A percentile compares a stretch with the other conserved stretches of the same genome.
phyloP scores from a whole-genome alignment of 2,329 filamentous ascomycete species.

The Hansfordia pulvinata region DNA sequence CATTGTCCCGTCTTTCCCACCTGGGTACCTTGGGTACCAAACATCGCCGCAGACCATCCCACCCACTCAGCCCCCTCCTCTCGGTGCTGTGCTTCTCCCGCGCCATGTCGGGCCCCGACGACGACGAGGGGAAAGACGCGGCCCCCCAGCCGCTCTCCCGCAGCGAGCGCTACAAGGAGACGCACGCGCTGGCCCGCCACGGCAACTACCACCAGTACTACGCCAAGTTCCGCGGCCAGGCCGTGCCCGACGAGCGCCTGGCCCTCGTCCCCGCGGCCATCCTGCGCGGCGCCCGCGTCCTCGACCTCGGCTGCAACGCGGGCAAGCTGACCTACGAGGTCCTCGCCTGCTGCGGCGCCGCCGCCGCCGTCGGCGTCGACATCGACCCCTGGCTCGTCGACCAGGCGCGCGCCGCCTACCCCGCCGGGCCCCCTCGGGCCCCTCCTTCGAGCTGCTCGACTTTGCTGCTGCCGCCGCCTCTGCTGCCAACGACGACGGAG shows the following conservation, averaged over 20 bases:
- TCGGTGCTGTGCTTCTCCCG: too few species aligned
- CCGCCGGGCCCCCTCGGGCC: conserved; percentile 2
- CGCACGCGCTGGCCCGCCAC: conserved; percentile 2
- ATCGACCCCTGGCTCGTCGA: conserved; percentile 4
- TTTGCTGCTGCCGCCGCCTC: conserved; percentile 2
- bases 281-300: conserved; percentile 2
- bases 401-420: conserved; percentile 2
- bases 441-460: conserved; percentile 3
- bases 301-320: conserved; percentile 3
- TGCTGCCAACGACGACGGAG: too few species aligned
- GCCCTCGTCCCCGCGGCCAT: conserved; percentile 2
- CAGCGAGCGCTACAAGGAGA: conserved; percentile 1
- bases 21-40: too few species aligned
- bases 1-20: too few species aligned
- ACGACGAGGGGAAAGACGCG: too few species aligned
- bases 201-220: conserved; percentile 4
- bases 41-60: too few species aligned
- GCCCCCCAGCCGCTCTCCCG: conserved; percentile 1
- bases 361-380: conserved; percentile 2
- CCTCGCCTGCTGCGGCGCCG: conserved; percentile 1
- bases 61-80: too few species aligned
- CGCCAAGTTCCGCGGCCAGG: conserved; percentile 3
- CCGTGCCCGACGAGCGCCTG: conserved; percentile 3
- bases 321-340: conserved; percentile 3
- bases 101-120: too few species aligned